Percentiles rank a stretch among this genome's conserved stretches.
phyloP scores from a whole-genome alignment of 176 grass and related monocot genomes.

The Avena sativa region DNA sequence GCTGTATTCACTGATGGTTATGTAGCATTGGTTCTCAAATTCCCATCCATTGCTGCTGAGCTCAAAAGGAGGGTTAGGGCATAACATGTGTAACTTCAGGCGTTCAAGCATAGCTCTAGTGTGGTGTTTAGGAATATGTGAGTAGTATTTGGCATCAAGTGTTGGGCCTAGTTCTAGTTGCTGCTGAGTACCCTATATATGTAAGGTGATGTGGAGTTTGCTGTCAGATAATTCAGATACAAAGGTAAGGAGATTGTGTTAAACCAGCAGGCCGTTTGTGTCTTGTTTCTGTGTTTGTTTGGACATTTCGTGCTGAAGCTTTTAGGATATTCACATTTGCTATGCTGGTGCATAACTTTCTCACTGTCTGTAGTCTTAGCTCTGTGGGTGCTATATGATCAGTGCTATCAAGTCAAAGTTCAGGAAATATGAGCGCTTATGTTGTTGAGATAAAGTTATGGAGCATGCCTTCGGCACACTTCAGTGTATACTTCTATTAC shows the following conservation, averaged over 20 bases:
- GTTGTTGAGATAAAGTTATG: not conserved
- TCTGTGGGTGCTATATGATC: not conserved
- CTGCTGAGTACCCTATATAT: not conserved
- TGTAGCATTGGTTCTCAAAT: not conserved
- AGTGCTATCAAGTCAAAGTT: not conserved
- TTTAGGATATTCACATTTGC: not conserved
- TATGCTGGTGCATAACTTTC: too few species aligned
- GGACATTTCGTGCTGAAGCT: not conserved
- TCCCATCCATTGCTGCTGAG: not conserved
- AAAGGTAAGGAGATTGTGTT: not conserved
- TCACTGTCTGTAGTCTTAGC: not conserved
- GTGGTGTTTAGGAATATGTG: not conserved
- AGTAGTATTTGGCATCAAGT: not conserved
- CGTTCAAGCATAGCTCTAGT: not conserved
- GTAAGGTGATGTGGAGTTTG: not conserved
- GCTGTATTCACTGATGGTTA: constrained; percentile 31
- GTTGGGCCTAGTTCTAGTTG: not conserved
- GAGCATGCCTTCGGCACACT: too few species aligned
- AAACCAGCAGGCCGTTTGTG: not conserved
- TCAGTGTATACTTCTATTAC: too few species aligned
- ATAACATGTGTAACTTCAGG: not conserved
- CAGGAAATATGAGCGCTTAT: not conserved
- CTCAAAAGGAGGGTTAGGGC: not conserved
- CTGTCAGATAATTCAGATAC: not conserved
- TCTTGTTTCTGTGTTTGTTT: not conserved